Conservation (phyloP, 2,329 filamentous ascomycete species). For the Beauveria australis region DNA sequence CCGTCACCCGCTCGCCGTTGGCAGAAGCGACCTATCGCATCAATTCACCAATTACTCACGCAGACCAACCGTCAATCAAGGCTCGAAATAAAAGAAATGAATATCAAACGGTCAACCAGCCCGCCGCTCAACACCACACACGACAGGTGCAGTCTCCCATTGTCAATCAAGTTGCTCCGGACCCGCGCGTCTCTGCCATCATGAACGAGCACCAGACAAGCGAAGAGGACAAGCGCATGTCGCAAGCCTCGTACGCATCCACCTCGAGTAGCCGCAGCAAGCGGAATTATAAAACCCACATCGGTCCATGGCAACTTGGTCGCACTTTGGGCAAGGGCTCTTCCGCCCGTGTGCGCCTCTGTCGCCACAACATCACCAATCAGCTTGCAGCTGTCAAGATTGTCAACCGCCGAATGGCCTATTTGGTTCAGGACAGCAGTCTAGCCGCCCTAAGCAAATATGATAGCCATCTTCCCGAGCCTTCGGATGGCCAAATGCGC, state of each 20-base stretch:
- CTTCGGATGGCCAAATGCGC: constrained; percentile 52
- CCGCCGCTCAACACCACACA: constrained; percentile 13
- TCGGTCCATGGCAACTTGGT: constrained; percentile 91
- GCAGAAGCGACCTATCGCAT: constrained; percentile 39
- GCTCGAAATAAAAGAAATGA: constrained; percentile 18
- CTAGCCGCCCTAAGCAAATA: constrained; percentile 73
- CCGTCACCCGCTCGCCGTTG: constrained; percentile 32
- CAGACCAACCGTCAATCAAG: constrained; percentile 23
- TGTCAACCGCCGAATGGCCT: constrained; percentile 73
- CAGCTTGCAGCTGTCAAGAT: constrained; percentile 92
- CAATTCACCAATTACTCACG: constrained; percentile 30
- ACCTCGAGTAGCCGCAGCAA: constrained; percentile 32
- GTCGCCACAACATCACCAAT: constrained; percentile 68
- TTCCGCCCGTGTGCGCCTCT: constrained; percentile 78
- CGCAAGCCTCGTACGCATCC: constrained; percentile 33
- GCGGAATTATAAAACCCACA: constrained; percentile 57
- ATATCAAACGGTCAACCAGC: background rate
- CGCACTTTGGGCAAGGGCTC: constrained; percentile 84
- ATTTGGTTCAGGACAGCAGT: constrained; percentile 76
- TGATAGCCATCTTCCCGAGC: constrained; percentile 49
- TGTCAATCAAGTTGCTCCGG: constrained; percentile 7
- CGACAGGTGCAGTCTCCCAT: constrained; percentile 10
- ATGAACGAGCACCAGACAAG: constrained; percentile 22
- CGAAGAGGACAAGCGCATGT: constrained; percentile 30
- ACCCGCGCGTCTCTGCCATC: constrained; percentile 17